Percentiles rank a stretch among this genome's conserved stretches.
Conservation (phyloP, 257 asterid species). For the Przewalskia tangutica region DNA sequence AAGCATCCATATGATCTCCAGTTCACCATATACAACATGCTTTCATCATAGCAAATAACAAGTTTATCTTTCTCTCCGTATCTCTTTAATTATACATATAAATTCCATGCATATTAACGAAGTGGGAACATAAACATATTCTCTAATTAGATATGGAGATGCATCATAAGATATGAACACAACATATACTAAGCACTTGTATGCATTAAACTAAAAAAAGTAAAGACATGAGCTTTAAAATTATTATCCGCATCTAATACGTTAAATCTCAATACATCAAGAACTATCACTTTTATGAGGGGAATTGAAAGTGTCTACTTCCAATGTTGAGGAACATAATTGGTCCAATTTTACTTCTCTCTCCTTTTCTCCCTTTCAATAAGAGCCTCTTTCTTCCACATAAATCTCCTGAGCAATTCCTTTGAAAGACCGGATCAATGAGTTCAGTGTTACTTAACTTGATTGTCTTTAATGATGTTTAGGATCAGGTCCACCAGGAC, state of each 20-base stretch:
- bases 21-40: background rate
- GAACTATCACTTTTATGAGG: background rate
- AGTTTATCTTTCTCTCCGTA: background rate
- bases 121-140: background rate
- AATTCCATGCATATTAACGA: background rate
- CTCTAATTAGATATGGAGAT: background rate
- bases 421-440: background rate
- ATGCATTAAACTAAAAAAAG: background rate
- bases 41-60: too few species aligned
- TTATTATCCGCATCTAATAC: background rate
- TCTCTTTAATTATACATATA: background rate
- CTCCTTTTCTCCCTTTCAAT: background rate
- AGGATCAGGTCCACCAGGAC: slow-evolving; percentile 11
- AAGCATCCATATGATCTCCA: background rate
- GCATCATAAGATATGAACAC: background rate
- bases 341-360: background rate
- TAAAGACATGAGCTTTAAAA: background rate
- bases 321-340: background rate
- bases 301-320: background rate
- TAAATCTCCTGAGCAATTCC: background rate
- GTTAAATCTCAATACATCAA: background rate
- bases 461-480: background rate
- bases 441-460: background rate
- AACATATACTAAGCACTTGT: background rate
- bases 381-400: background rate